phyloP scores from a whole-genome alignment of 2,329 filamentous ascomycete genomes.

The Pseudopithomyces maydicus region DNA sequence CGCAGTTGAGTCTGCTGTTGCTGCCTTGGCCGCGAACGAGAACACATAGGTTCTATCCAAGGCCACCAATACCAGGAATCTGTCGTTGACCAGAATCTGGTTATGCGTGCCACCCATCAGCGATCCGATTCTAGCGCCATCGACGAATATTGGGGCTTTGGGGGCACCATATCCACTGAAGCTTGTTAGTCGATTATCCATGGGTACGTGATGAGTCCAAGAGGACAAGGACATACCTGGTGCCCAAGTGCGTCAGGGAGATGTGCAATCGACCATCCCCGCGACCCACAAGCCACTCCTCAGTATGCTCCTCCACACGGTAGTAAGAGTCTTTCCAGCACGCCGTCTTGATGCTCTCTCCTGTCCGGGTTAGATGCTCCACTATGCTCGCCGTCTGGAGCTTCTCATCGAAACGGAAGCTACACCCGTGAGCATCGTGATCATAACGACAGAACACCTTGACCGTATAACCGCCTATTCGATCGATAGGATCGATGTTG shows the following conservation, averaged over 20 bases:
- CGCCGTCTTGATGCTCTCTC: background rate
- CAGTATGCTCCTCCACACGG: background rate
- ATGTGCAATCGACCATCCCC: background rate
- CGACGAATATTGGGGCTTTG: background rate
- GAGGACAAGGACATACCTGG: background rate
- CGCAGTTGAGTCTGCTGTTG: background rate
- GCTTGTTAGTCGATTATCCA: background rate
- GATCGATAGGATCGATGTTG: slow-evolving; percentile 9
- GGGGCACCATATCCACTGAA: background rate
- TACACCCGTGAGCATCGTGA: background rate
- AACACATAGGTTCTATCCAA: slow-evolving; percentile 3
- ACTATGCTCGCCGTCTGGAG: background rate
- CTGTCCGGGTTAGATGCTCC: background rate
- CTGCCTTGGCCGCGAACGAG: background rate
- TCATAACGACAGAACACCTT: background rate
- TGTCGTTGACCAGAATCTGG: slow-evolving; percentile 7
- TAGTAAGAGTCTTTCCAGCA: slow-evolving; percentile 20
- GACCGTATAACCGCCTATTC: slow-evolving; percentile 9
- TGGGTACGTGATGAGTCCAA: background rate
- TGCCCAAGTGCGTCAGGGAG: slow-evolving; percentile 1
- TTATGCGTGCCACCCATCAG: background rate
- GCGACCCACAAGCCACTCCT: background rate
- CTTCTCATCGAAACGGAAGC: slow-evolving; percentile 11
- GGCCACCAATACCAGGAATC: background rate
- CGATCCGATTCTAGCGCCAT: background rate